Percentiles rank a stretch among this genome's conserved stretches.
Evolutionary conservation across 2,329 filamentous ascomycete genomes (phyloP).

Genomic region (Penicillium sp.): DNA sequence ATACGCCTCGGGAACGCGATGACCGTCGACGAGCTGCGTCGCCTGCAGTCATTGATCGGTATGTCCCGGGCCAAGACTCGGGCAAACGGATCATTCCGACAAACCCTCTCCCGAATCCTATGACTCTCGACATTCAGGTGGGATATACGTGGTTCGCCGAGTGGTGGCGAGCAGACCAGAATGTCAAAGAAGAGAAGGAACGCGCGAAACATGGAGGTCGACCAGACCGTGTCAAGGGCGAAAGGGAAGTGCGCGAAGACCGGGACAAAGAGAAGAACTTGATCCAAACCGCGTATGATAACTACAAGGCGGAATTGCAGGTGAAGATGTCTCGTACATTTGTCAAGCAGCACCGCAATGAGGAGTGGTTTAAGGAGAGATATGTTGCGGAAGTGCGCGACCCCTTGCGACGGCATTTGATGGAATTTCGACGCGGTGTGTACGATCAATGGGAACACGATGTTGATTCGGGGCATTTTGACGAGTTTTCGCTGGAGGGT

Average conservation of each 20-base stretch:
- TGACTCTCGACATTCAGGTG: slow-evolving; percentile 62
- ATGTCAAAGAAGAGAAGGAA: slow-evolving; percentile 62
- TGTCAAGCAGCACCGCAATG: slow-evolving; percentile 85
- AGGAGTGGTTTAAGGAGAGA: slow-evolving; percentile 97
- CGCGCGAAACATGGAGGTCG: slow-evolving; percentile 57
- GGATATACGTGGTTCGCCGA: slow-evolving; percentile 66
- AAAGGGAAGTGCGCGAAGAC: slow-evolving; percentile 60
- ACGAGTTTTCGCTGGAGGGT: slow-evolving; percentile 90
- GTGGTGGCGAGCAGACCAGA: slow-evolving; percentile 63
- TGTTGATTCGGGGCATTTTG: slow-evolving; percentile 77
- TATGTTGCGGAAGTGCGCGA: slow-evolving; percentile 82
- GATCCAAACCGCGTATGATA: slow-evolving; percentile 62
- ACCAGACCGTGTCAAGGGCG: slow-evolving; percentile 55
- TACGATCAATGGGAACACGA: slow-evolving; percentile 90
- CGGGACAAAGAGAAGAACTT: slow-evolving; percentile 59
- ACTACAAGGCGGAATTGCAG: slow-evolving; percentile 63
- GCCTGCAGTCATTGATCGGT: slow-evolving; percentile 59
- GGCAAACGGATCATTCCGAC: slow-evolving; percentile 49
- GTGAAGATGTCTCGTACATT: slow-evolving; percentile 80
- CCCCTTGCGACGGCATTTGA: slow-evolving; percentile 68
- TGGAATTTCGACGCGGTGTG: slow-evolving; percentile 71
- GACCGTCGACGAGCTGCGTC: slow-evolving; percentile 56
- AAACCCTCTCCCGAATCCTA: slow-evolving; percentile 59
- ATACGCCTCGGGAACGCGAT: slow-evolving; percentile 51
- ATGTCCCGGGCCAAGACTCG: slow-evolving; percentile 59